A percentile compares a stretch with the other conserved stretches of the same genome.
Evolutionary conservation across 352 stramenopile species (phyloP).

Genomic region (Blastocystis sp.): DNA sequence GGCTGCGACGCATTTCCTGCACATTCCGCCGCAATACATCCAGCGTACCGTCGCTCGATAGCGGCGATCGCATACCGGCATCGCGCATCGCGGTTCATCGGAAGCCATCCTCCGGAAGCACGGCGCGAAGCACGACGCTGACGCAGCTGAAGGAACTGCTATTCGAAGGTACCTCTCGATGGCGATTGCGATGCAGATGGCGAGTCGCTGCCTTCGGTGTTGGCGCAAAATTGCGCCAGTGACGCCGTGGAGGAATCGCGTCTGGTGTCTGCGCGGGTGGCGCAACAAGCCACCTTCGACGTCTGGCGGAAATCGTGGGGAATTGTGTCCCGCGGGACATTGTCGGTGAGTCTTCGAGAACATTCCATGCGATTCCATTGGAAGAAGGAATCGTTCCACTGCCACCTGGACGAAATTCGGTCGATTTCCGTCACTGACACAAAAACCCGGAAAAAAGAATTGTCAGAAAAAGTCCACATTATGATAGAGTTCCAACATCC

Average conservation of each 20-base stretch:
- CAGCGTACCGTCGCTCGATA: neutral
- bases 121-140: neutral
- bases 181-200: neutral
- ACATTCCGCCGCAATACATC: neutral
- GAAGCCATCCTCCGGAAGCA: neutral
- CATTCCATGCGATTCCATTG: neutral
- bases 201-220: neutral
- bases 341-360: neutral
- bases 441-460: neutral
- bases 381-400: neutral
- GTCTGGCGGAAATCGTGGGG: neutral
- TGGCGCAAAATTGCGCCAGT: neutral
- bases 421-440: neutral
- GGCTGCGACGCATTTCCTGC: neutral
- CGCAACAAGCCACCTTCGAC: neutral
- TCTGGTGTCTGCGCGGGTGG: neutral
- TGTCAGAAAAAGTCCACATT: neutral
- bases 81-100: neutral
- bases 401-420: neutral
- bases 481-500: neutral
- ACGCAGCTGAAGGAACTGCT: neutral
- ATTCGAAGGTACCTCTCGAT: neutral
- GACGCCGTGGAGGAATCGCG: neutral
- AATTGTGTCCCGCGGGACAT: neutral
- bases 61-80: neutral